Evolutionary conservation across 176 grass and related monocot species (phyloP).

Genomic region (Carex parvula): DNA sequence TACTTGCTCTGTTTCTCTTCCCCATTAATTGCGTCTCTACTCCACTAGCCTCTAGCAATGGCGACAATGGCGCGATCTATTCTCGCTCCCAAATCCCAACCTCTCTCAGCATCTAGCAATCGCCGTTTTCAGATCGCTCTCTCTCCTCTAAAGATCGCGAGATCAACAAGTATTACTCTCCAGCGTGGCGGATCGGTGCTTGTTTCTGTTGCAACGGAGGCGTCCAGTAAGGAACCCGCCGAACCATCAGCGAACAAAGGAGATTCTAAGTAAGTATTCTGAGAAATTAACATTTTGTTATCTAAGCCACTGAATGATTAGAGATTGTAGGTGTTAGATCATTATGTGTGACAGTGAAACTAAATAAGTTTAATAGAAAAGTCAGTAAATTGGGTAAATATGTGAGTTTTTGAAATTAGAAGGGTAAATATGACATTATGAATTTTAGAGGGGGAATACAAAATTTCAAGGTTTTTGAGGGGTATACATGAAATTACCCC

Average conservation of each 20-base stretch:
- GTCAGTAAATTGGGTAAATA: too few species aligned
- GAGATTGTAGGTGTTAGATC: too few species aligned
- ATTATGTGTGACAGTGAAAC: background rate
- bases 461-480: too few species aligned
- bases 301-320: too few species aligned
- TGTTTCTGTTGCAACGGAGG: slow-evolving; percentile 2
- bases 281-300: background rate
- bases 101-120: background rate
- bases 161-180: background rate
- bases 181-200: background rate
- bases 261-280: background rate
- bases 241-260: background rate
- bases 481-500: too few species aligned
- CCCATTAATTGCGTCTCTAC: background rate
- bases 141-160: background rate
- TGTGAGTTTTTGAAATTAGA: too few species aligned
- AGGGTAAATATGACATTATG: too few species aligned
- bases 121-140: background rate
- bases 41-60: background rate
- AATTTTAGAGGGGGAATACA: too few species aligned
- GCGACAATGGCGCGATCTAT: background rate
- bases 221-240: background rate
- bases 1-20: background rate
- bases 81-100: background rate
- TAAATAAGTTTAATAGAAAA: too few species aligned